Percentiles rank a stretch among this genome's conserved stretches.
Evolutionary conservation across 768 basidiomycete genomes (phyloP).

Genomic region (Psilocybe cyanescens): DNA sequence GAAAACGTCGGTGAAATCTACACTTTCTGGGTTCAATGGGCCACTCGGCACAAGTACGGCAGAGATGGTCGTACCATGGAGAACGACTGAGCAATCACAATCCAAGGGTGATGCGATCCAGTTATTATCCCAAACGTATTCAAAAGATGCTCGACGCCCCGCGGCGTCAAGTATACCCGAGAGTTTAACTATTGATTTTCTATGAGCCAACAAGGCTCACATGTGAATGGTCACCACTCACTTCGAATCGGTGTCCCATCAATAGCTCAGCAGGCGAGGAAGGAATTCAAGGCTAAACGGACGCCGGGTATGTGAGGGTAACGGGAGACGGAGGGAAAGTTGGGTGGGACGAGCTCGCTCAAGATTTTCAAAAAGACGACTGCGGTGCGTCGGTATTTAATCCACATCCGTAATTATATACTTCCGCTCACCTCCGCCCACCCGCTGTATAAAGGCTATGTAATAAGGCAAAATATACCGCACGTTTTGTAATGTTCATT

Average conservation of each 20-base stretch:
- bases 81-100: constrained; percentile 15
- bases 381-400: not conserved
- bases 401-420: not conserved
- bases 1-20: constrained; percentile 24
- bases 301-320: not conserved
- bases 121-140: constrained; percentile 22
- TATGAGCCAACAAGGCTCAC: not conserved
- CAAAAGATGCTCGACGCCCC: constrained; percentile 20
- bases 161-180: constrained; percentile 20
- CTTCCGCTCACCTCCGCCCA: not conserved
- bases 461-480: not conserved
- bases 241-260: constrained; percentile 8
- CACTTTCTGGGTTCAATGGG: not conserved
- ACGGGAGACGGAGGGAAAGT: not conserved
- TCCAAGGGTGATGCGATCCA: constrained; percentile 20
- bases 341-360: not conserved
- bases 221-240: not conserved
- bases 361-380: not conserved
- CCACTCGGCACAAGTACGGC: not conserved
- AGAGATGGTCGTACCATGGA: constrained; percentile 15
- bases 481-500: not conserved
- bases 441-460: not conserved
- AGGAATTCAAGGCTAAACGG: not conserved
- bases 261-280: not conserved
- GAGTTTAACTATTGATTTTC: constrained; percentile 1